Percentiles rank a stretch among this genome's conserved stretches.
Evolutionary conservation across 495 filamentous ascomycete species (phyloP).

Genomic region (Cetradonia linearis): DNA sequence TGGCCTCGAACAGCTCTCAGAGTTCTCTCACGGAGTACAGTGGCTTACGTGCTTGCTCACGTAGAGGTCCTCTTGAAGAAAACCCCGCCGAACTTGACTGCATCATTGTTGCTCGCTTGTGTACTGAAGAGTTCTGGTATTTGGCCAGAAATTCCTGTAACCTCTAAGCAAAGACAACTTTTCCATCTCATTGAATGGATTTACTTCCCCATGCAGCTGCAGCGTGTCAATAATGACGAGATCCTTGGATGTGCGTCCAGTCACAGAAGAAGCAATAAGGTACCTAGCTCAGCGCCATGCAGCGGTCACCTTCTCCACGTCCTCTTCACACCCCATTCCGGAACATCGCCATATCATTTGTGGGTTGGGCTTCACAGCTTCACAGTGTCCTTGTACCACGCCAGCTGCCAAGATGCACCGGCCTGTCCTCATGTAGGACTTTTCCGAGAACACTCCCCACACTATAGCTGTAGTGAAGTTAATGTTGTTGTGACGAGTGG

Average conservation of each 20-base stretch:
- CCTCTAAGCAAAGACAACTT: too few relatives aligned
- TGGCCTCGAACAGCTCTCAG: neutral
- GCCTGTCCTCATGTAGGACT: neutral
- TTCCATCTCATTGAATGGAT: too few relatives aligned
- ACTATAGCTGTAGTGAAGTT: neutral
- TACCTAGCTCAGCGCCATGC: neutral
- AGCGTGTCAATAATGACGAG: too few relatives aligned
- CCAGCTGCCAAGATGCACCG: neutral
- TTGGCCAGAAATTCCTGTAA: too few relatives aligned
- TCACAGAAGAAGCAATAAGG: too few relatives aligned
- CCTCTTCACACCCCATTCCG: neutral
- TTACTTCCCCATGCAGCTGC: too few relatives aligned
- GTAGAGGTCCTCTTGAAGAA: neutral
- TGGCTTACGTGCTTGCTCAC: neutral
- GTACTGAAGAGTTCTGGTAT: too few relatives aligned
- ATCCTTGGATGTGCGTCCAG: too few relatives aligned
- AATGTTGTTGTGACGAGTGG: neutral
- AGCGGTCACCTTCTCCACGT: neutral
- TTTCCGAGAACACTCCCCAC: neutral
- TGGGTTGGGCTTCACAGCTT: neutral
- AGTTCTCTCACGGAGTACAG: neutral
- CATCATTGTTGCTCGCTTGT: neutral
- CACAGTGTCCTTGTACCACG: neutral
- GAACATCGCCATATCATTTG: neutral
- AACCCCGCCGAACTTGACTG: neutral